Percentiles rank a stretch among this genome's conserved stretches.
These are phyloP conservation scores for Xylaria castorea DNA, from an alignment of 495 filamentous ascomycete species.

Conservation along the genomic window DNA sequence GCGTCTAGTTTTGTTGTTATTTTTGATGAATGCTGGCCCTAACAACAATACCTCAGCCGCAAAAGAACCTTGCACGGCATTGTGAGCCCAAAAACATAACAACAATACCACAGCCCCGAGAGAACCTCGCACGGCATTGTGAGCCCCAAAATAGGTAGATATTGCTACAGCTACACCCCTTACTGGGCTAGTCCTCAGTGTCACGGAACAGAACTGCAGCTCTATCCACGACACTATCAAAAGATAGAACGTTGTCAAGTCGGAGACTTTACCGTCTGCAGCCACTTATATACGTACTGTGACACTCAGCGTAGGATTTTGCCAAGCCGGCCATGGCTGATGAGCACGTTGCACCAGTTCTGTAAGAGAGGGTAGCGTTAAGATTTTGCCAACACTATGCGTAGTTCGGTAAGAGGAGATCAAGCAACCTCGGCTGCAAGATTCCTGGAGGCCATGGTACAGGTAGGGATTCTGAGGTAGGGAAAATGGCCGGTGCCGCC, in stretches of 20 bases:
- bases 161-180: constrained; percentile 8
- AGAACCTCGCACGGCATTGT: constrained; percentile 25
- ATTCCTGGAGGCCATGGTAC: constrained; percentile 21
- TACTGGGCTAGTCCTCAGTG: constrained; percentile 8
- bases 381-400: no score
- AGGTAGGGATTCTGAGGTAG: no score
- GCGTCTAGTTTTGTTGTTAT: constrained; percentile 28
- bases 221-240: no score
- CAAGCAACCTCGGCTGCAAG: constrained; percentile 27
- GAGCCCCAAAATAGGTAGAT: not conserved
- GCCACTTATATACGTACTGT: no score
- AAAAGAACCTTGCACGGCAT: no score
- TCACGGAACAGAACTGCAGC: no score
- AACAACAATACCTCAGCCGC: no score
- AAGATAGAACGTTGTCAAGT: no score
- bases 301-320: constrained; percentile 29
- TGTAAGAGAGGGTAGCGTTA: constrained; percentile 10
- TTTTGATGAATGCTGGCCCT: constrained; percentile 11
- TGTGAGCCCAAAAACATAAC: no score
- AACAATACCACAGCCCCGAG: constrained; percentile 26
- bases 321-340: constrained; percentile 21
- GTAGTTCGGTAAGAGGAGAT: no score
- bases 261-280: no score
- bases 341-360: constrained; percentile 15
- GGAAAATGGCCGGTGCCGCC: no score